Evolutionary conservation across 345 rosid species (phyloP).

Genomic region (Pelargonium nanum): DNA sequence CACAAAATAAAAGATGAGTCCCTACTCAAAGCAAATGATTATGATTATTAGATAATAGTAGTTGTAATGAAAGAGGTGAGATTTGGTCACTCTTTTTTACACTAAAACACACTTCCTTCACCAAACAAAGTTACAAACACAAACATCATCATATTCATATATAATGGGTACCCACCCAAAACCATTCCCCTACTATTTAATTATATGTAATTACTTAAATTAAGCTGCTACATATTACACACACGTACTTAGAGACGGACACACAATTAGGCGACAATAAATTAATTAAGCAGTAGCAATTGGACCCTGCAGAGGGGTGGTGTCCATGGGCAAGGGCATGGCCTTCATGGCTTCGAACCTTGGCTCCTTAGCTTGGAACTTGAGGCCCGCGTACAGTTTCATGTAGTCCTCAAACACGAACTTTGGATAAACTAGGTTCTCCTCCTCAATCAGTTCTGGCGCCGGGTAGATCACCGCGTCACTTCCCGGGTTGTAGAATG

Average conservation of each 20-base stretch:
- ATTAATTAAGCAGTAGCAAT: constrained; percentile 26
- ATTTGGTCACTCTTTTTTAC: constrained; percentile 11
- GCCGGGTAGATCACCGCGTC: constrained; percentile 78
- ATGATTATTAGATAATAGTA: neutral
- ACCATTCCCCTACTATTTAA: too few relatives aligned
- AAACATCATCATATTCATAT: too few relatives aligned
- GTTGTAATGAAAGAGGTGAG: neutral
- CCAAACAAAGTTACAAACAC: too few relatives aligned
- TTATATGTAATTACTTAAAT: too few relatives aligned
- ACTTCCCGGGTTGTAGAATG: constrained; percentile 82
- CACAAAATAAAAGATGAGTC: neutral
- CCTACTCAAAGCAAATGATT: too few relatives aligned
- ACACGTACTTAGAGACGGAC: too few relatives aligned
- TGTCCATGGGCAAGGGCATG: too few relatives aligned
- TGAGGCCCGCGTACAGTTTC: constrained; percentile 64
- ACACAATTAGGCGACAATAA: too few relatives aligned
- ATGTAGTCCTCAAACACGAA: constrained; percentile 86
- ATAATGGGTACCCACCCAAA: too few relatives aligned
- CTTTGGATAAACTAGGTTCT: constrained; percentile 42
- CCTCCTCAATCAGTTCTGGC: constrained; percentile 37
- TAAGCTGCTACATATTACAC: too few relatives aligned
- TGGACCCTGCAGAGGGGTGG: constrained; percentile 21
- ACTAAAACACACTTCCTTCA: too few relatives aligned
- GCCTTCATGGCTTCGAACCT: constrained; percentile 74
- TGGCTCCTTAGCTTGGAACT: constrained; percentile 85